Base-by-base conservation (phyloP, 176 grass and related monocot genomes). In the Rhipidocladum racemiflorum region DNA sequence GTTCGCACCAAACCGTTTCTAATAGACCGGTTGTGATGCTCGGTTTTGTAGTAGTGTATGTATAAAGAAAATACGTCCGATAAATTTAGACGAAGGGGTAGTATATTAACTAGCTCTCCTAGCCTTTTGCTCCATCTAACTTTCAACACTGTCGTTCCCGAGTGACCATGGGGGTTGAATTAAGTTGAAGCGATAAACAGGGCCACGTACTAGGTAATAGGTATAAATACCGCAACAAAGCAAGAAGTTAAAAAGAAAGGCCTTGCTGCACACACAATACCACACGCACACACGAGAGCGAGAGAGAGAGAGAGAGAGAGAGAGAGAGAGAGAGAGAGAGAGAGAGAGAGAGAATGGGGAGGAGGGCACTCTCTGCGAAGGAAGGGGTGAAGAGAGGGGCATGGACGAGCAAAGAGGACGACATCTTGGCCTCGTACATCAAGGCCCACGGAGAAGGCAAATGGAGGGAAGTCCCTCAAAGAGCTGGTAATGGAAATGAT, bases 341-440 rank as follows among this genome's bases (percentile, higher is more conserved):
- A 25, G 68, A 14, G 32, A 60, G 54, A 73, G 30, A 53, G 36
- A 9, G 39, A 21, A 93, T 93, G 94, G 91, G 94, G 46, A 89
- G 87, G 85, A 93, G 85, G 56, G 86, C 84, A 60, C 93, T 91
- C 85, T 93, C 86, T 14, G 81, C 87, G 4, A 93, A 86, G 86
- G 94, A 97, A 82, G 94, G 94, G 0, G 25, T 91, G 25, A 97
- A 91, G 76, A 74, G 91, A 51, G 94, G 94, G 0, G 94, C 89
- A 20, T 97, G 91, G 94, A 93, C 91, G 40, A 77, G 74, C 71
- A 81, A 83, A 39, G 94, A 97, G 45, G 94, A 97, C 81, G 67
- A 84, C 7, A 42, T 51, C 50, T 59, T 97, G 77, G 84, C 90
- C 46, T 72, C 86, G 70, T 93, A 88, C 70, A 82, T 97, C 55